These are phyloP conservation scores for Anisogramma anomala DNA, from an alignment of 2,329 filamentous ascomycete genomes.

Conservation along the genomic window DNA sequence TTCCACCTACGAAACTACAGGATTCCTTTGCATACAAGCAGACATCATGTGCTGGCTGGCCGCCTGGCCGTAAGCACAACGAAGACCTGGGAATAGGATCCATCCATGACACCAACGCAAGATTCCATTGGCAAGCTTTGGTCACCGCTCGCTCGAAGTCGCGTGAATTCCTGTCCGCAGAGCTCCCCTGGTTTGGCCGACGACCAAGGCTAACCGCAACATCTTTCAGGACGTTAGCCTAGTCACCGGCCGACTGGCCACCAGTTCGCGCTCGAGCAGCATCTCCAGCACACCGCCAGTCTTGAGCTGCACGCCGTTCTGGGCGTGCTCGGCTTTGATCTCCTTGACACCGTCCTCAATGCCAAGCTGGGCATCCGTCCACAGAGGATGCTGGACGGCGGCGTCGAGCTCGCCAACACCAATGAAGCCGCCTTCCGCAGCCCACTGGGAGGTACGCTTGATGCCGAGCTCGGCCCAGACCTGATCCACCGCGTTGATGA, in stretches of 20 bases:
- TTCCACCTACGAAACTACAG: slow-evolving; percentile 9
- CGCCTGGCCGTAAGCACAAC: too few relatives aligned
- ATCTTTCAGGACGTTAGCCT: slow-evolving; percentile 9
- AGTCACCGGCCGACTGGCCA: slow-evolving; percentile 21
- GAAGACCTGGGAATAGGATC: neutral
- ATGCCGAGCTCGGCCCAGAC: slow-evolving; percentile 85
- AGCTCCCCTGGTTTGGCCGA: slow-evolving; percentile 16
- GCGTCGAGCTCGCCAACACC: slow-evolving; percentile 69
- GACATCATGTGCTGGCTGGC: neutral
- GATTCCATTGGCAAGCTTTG: slow-evolving; percentile 4
- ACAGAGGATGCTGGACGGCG: slow-evolving; percentile 59
- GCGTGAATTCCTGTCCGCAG: slow-evolving; percentile 20
- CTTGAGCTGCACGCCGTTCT: slow-evolving; percentile 24
- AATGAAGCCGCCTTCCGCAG: slow-evolving; percentile 80
- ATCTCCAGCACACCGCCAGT: slow-evolving; percentile 41
- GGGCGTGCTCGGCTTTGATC: slow-evolving; percentile 33
- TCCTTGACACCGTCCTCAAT: slow-evolving; percentile 55
- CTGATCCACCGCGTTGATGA: slow-evolving; percentile 70
- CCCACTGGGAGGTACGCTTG: slow-evolving; percentile 90
- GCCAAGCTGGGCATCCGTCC: slow-evolving; percentile 82
- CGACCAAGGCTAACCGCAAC: neutral
- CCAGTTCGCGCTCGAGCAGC: slow-evolving; percentile 44
- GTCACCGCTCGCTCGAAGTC: slow-evolving; percentile 22
- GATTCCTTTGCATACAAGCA: neutral
- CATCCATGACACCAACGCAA: slow-evolving; percentile 5